Percentiles rank a stretch among this genome's conserved stretches.
Conservation (phyloP, 768 basidiomycete genomes). For the Collybia sordida region DNA sequence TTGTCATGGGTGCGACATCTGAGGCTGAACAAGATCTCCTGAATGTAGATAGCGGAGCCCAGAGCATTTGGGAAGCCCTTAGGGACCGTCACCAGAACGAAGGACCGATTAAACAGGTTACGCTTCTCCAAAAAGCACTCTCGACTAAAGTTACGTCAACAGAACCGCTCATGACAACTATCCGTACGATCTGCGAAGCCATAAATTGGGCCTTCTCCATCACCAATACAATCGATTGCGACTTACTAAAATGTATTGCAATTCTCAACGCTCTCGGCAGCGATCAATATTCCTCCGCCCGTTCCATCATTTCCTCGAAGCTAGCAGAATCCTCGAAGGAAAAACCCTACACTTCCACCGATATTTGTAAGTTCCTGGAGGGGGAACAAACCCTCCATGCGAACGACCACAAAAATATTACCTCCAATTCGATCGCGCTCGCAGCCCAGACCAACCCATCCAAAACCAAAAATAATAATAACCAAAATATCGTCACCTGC, state of each 20-base stretch:
- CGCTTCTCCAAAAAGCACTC: slow-evolving; percentile 13
- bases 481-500: slow-evolving; percentile 7
- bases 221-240: too few species aligned
- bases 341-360: slow-evolving; percentile 6
- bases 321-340: slow-evolving; percentile 1
- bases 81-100: slow-evolving; percentile 9
- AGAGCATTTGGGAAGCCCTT: slow-evolving; percentile 5
- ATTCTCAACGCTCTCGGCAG: too few species aligned
- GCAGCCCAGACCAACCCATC: background rate
- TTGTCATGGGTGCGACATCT: background rate
- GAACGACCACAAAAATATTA: background rate
- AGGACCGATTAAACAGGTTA: slow-evolving; percentile 17
- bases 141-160: background rate
- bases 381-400: background rate
- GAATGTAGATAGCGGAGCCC: background rate
- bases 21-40: background rate
- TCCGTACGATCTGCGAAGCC: slow-evolving; percentile 6
- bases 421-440: background rate
- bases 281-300: slow-evolving; percentile 4
- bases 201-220: slow-evolving; percentile 11
- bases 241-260: too few species aligned
- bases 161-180: background rate
- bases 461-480: slow-evolving; percentile 11
- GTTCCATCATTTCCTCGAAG: slow-evolving; percentile 8
- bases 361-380: slow-evolving; percentile 1